Evolutionary conservation across 306 rosid species (phyloP).

Genomic region (Cotoneaster glaucophyllus): DNA sequence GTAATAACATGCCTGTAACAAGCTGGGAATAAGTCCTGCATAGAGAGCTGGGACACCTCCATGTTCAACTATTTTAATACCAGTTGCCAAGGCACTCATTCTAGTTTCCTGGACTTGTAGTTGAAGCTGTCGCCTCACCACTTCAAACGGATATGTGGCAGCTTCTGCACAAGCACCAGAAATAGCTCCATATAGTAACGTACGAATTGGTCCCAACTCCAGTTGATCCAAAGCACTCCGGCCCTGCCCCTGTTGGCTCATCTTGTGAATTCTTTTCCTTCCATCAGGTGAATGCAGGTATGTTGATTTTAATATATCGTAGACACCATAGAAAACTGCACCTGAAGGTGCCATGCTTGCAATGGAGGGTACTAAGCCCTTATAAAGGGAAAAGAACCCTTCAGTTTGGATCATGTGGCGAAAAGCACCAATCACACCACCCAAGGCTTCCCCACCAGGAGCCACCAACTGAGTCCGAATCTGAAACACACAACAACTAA

Average conservation of each 20-base stretch:
- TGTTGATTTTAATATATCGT: conserved; percentile 74
- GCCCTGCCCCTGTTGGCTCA: conserved; percentile 63
- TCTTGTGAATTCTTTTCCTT: conserved; percentile 56
- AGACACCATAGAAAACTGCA: conserved; percentile 92
- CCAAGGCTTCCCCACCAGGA: conserved; percentile 92
- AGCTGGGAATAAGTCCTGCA: conserved; percentile 94
- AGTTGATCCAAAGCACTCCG: conserved; percentile 81
- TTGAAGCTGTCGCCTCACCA: conserved; percentile 86
- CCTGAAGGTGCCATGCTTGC: conserved; percentile 95
- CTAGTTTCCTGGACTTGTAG: conserved; percentile 73
- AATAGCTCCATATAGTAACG: conserved; percentile 82
- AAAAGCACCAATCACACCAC: conserved; percentile 89
- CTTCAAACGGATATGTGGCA: conserved; percentile 91
- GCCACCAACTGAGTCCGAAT: conserved; percentile 92
- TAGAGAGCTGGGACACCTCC: conserved; percentile 89
- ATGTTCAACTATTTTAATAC: conserved; percentile 61
- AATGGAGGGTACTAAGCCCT: conserved; percentile 90
- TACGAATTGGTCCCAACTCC: conserved; percentile 84
- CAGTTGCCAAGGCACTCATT: conserved; percentile 77
- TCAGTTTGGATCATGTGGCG: conserved; percentile 76
- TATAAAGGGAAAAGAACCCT: conserved; percentile 88
- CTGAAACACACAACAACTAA: conserved; percentile 34
- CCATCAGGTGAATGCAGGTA: conserved; percentile 91
- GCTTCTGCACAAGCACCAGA: conserved; percentile 98
- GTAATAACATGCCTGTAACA: conserved; percentile 66